These are phyloP conservation scores for Neurospora cerealis DNA, from an alignment of 495 filamentous ascomycete species.

Conservation along the genomic window DNA sequence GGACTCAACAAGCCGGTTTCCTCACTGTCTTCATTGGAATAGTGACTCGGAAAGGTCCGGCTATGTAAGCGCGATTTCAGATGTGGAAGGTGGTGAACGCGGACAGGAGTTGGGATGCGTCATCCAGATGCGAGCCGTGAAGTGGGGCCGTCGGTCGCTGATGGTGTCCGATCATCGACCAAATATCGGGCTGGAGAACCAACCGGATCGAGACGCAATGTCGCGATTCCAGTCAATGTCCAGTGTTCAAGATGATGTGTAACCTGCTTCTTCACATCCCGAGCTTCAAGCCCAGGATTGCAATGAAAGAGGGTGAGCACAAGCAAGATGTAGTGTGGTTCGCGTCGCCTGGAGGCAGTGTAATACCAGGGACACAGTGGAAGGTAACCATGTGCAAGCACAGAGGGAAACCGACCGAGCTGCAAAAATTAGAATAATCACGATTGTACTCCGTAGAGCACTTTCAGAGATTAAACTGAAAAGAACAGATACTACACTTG, in stretches of 20 bases:
- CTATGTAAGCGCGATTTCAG: not conserved
- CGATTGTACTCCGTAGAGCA: conserved; percentile 58
- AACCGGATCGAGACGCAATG: not conserved
- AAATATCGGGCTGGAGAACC: not conserved
- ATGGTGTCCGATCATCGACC: not conserved
- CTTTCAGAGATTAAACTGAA: conserved; percentile 86
- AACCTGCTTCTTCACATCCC: not conserved
- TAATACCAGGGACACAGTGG: conserved; percentile 82
- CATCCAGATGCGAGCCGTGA: not conserved
- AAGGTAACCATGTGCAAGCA: conserved; percentile 64
- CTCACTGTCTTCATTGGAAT: not conserved
- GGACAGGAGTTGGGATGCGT: not conserved
- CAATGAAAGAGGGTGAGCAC: not conserved
- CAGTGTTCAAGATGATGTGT: not conserved
- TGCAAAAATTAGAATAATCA: conserved; percentile 81
- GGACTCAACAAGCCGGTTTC: not conserved
- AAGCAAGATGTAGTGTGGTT: conserved; percentile 26
- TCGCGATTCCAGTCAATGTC: not conserved
- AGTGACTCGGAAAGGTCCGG: not conserved
- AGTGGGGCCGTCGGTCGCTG: not conserved
- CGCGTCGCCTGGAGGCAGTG: conserved; percentile 81
- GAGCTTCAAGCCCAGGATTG: not conserved
- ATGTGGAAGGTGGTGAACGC: not conserved
- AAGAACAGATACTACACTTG: conserved; percentile 79
- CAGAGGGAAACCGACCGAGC: conserved; percentile 29